Conservation (phyloP, 192 early-diverging fungal species). For the Lobulomyces angularis region DNA sequence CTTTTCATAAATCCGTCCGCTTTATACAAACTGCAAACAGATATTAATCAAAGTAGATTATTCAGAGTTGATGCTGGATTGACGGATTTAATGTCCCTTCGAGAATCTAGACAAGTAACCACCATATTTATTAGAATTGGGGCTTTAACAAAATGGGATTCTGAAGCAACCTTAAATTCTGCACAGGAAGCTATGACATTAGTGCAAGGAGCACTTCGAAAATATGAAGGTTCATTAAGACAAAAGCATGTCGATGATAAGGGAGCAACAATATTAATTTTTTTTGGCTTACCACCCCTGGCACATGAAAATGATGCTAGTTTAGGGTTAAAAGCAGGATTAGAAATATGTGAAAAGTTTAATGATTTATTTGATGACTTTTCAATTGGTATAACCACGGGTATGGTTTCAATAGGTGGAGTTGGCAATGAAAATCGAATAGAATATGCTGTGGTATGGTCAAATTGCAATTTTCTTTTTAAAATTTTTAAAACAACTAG, state of each 20-base stretch:
- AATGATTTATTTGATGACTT: constrained; percentile 31
- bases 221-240: constrained; percentile 29
- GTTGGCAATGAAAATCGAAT: constrained; percentile 34
- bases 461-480: neutral
- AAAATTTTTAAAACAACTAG: constrained; percentile 9
- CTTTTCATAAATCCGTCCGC: constrained; percentile 36
- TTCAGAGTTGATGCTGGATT: constrained; percentile 25
- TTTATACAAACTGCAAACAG: constrained; percentile 35
- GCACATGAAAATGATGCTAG: constrained; percentile 41
- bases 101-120: constrained; percentile 37
- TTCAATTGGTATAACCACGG: constrained; percentile 42
- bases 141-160: constrained; percentile 20
- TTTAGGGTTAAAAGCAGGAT: constrained; percentile 26
- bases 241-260: constrained; percentile 47
- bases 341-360: constrained; percentile 28
- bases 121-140: constrained; percentile 39
- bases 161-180: constrained; percentile 13
- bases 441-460: constrained; percentile 40
- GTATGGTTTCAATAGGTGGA: constrained; percentile 37
- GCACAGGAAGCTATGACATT: constrained; percentile 31
- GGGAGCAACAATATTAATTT: constrained; percentile 31
- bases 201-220: constrained; percentile 23
- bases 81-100: constrained; percentile 22
- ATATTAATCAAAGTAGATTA: constrained; percentile 32
- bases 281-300: constrained; percentile 38